A percentile compares a stretch with the other conserved stretches of the same genome.
Conservation (phyloP, 2,329 filamentous ascomycete genomes). For the Amylocarpus encephaloides region DNA sequence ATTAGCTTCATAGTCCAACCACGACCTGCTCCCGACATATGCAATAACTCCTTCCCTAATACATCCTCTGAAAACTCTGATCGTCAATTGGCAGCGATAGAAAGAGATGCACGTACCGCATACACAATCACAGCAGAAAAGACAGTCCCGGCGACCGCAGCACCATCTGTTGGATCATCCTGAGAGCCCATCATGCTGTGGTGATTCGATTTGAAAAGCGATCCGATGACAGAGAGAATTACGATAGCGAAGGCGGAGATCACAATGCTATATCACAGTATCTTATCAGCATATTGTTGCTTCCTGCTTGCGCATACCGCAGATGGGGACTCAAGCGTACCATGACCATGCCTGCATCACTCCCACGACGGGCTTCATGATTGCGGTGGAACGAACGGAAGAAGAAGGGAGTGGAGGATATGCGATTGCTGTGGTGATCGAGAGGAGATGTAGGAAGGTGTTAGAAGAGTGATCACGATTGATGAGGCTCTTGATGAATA, state of each 20-base stretch:
- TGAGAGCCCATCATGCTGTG: constrained; percentile 76
- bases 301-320: constrained; percentile 1
- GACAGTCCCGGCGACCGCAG: constrained; percentile 74
- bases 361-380: constrained; percentile 91
- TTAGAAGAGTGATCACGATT: too few species aligned
- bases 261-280: constrained; percentile 57
- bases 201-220: constrained; percentile 72
- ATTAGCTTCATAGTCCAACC: not conserved
- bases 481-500: too few species aligned
- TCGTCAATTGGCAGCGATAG: too few species aligned
- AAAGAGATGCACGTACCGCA: constrained; percentile 53
- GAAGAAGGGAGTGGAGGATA: too few species aligned
- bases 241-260: constrained; percentile 60
- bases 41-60: not conserved
- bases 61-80: not conserved
- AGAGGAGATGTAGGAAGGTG: too few species aligned
- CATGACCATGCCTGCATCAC: constrained; percentile 93
- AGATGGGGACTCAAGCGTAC: constrained; percentile 44
- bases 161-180: constrained; percentile 63
- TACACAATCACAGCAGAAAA: constrained; percentile 88
- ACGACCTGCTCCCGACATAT: not conserved
- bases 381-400: constrained; percentile 10
- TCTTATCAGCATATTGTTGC: not conserved
- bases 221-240: constrained; percentile 56
- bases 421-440: too few species aligned